Base-by-base conservation (phyloP, 345 rosid genomes). In the Eucalyptus camaldulensis region DNA sequence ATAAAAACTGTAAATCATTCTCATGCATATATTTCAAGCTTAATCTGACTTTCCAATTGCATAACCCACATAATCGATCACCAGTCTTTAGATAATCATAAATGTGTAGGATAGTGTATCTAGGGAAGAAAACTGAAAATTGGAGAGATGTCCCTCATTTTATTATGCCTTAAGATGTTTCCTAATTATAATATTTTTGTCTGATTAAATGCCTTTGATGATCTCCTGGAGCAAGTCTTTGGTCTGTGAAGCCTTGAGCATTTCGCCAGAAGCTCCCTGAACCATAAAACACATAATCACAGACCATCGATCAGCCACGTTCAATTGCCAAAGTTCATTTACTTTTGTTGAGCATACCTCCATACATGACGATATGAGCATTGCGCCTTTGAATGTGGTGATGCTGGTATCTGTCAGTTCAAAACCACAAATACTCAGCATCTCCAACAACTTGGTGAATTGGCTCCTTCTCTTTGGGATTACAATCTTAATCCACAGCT, bases 401-500 rank as follows among this genome's bases (percentile, higher is more conserved):
- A 95, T 90, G 90, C 90, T 95, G 50, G 93, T 90, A 67, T 98
- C 98, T 80, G 88, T 91, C 50, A 94, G 92, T 90, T 95, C 95
- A 25, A 97, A 86, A 40, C 98, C 99, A 14, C 92, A 86, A 65
- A 44, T 89, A 87, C 88, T 90, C 92, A 95, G 90, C 87, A 92
- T 93, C 87, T 97, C 98, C 88, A 96, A 85, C 91, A 95, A 89
- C 89, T 90, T 93, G 17, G 95, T 92, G 92, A 98, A 94, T n/a
- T 92, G 89, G 21, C 97, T 95, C 58, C 27, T 86, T 91, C 88
- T 95, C 91, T 95, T 95, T 93, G 91, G 94, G 45, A 93, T 81
- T 40, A 91, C 56, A 33, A 98, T 94, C 95, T 95, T 98, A 60
- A 97, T 93, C 98, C 97, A 94, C 51, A 92, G 90, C 91, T 93